Percentiles rank a stretch among this genome's conserved stretches.
Evolutionary conservation across 129 eudicot species (phyloP).

Genomic region (Scalesia atractyloides): DNA sequence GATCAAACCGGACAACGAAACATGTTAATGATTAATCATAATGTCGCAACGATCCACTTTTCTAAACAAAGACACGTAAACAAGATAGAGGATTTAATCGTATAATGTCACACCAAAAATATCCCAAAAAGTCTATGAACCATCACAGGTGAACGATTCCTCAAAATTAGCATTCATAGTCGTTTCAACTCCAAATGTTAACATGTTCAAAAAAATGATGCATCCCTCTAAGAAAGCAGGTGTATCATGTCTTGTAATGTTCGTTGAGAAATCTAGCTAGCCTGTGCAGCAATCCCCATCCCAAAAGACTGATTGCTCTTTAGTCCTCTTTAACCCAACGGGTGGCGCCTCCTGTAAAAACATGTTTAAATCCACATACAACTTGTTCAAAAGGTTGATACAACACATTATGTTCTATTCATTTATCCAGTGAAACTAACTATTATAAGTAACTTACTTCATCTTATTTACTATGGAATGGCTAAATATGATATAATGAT

Average conservation of each 20-base stretch:
- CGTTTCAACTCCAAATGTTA: slow-evolving; percentile 14
- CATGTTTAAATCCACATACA: neutral
- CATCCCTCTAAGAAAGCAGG: slow-evolving; percentile 2
- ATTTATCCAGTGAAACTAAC: neutral
- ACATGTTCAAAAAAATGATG: slow-evolving; percentile 17
- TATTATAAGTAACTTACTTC: neutral
- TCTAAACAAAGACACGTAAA: neutral
- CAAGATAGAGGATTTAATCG: neutral
- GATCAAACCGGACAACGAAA: neutral
- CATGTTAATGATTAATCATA: neutral
- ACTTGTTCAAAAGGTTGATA: neutral
- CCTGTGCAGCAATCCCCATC: slow-evolving; percentile 19
- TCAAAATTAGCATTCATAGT: slow-evolving; percentile 11
- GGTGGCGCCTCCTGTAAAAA: slow-evolving; percentile 34
- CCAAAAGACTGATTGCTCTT: slow-evolving; percentile 1
- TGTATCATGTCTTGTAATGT: slow-evolving; percentile 18
- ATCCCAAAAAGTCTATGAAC: neutral
- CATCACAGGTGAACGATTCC: slow-evolving; percentile 14
- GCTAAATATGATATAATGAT: neutral
- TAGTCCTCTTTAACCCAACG: slow-evolving; percentile 27
- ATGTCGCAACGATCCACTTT: neutral
- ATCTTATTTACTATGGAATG: neutral
- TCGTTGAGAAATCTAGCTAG: slow-evolving; percentile 26
- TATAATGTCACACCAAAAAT: neutral
- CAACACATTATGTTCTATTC: neutral